Conservation (phyloP, 1,284 basidiomycete species). For the Cryptococcus sp. region DNA sequence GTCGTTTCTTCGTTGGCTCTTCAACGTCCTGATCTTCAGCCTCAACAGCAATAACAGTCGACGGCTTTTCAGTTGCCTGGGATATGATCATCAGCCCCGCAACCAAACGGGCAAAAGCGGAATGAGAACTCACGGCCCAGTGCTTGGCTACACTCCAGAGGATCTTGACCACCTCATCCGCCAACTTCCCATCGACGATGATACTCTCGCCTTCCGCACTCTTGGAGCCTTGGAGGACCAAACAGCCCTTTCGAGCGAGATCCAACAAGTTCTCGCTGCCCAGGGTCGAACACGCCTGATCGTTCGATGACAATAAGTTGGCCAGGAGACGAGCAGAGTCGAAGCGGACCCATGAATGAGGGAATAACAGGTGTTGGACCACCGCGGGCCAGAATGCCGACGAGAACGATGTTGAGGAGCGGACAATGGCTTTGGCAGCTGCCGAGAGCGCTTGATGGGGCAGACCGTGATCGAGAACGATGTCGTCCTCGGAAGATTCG, state of each 20-base stretch:
- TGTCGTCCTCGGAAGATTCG: conserved; percentile 57
- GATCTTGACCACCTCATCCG: conserved; percentile 90
- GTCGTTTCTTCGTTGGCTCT: conserved; percentile 50
- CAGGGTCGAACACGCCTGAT: conserved; percentile 18
- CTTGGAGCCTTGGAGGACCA: conserved; percentile 72
- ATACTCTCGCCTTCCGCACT: conserved; percentile 34
- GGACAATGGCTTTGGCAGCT: conserved; percentile 64
- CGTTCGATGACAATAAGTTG: conserved; percentile 62
- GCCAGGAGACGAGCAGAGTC: conserved; percentile 79
- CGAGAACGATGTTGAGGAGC: conserved; percentile 61
- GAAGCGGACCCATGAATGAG: conserved; percentile 91
- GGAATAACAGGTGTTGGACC: conserved; percentile 73
- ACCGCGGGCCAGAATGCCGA: conserved; percentile 65
- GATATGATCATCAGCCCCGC: not conserved
- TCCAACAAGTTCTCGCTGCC: conserved; percentile 62
- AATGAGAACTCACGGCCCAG: conserved; percentile 62
- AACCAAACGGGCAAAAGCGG: not conserved
- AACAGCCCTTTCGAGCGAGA: conserved; percentile 72
- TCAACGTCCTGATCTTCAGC: conserved; percentile 48
- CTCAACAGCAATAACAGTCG: conserved; percentile 22
- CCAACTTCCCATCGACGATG: conserved; percentile 69
- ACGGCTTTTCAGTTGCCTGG: conserved; percentile 8
- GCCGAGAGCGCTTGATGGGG: conserved; percentile 79
- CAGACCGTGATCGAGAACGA: conserved; percentile 74
- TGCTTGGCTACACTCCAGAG: conserved; percentile 87